Evolutionary conservation across 805 yeast genomes (phyloP), one percentile per base, ranked within the genome.

Genomic region (Yamadazyma insecticola): DNA sequence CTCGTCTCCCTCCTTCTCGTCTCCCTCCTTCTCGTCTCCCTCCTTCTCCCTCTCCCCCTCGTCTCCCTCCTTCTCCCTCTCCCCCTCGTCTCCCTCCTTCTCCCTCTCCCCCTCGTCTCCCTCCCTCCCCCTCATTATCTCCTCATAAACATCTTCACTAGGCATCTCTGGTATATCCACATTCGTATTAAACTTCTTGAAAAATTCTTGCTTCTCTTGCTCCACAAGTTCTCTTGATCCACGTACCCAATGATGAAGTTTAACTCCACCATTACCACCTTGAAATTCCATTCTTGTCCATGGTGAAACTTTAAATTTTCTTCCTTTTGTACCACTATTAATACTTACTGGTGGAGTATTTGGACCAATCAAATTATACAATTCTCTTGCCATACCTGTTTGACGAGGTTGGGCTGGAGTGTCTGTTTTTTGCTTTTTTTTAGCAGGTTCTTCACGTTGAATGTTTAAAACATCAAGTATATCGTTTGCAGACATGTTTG

Each of bases 351-450:
- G 89, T 1, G 98, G 96, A 2, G 95, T 78, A 54, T 87, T 87
- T 23, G 92, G 89, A 4, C 99, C 98, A 24, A 92, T 64, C 32
- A 94, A 68, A 42, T 82, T 83, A 56, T 82, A 89, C 32, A 92
- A 64, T 53, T 92, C 98, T 44, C 97, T 72, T 40, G 85, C 89
- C 76, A 90, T 82, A 16, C 95, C 95, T 2, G 78, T 64, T 26
- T 68, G 63, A 28, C 60, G 47, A 4, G 46, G 40, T 4, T 25
- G 26, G n/a, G 31, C 29, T 10, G 29, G 5, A 11, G 37, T 31
- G 5, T 47, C 57, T 12, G 47, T 44, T 28, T 55, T 63, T 29
- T 58, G 65, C 35, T 64, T 63, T 47, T 67, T 70, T 47, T 62
- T 66, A 6, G 60, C 54, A 13, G 65, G 69, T 36, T 58, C 68